A percentile compares a stretch with the other conserved stretches of the same genome.
Evolutionary conservation across 345 rosid genomes (phyloP).

Genomic region (Arabis alpina): DNA sequence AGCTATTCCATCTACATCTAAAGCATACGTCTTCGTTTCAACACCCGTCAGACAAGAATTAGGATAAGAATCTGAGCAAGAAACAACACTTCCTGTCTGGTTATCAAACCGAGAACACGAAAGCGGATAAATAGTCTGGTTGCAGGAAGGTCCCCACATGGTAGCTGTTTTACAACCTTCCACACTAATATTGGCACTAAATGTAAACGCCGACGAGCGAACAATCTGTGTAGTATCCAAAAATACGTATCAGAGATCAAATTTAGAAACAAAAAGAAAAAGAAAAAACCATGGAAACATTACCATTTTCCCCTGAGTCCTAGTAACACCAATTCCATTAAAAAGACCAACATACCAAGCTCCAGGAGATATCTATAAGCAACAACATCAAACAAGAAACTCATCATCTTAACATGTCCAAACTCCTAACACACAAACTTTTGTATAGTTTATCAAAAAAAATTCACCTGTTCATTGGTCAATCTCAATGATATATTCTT

Average conservation of each 20-base stretch:
- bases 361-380: conserved; percentile 79
- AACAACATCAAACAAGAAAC: conserved; percentile 18
- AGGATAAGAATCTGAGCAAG: conserved; percentile 61
- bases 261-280: neutral
- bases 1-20: conserved; percentile 63
- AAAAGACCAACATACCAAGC: conserved; percentile 91
- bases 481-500: conserved; percentile 66
- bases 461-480: conserved; percentile 84
- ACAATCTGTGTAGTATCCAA: conserved; percentile 65
- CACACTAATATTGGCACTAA: conserved; percentile 78
- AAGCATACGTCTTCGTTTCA: conserved; percentile 65
- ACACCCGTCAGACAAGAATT: conserved; percentile 58
- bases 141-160: conserved; percentile 86
- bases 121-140: conserved; percentile 74
- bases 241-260: conserved; percentile 31
- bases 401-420: conserved; percentile 1
- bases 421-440: neutral
- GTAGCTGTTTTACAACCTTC: conserved; percentile 81
- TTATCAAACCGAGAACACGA: conserved; percentile 59
- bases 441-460: neutral
- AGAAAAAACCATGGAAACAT: neutral
- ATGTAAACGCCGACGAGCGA: conserved; percentile 70
- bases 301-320: conserved; percentile 96
- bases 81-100: conserved; percentile 52
- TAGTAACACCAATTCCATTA: conserved; percentile 83